These are phyloP conservation scores for Pythium insidiosum DNA, from an alignment of 352 stramenopile species.

Conservation along the genomic window DNA sequence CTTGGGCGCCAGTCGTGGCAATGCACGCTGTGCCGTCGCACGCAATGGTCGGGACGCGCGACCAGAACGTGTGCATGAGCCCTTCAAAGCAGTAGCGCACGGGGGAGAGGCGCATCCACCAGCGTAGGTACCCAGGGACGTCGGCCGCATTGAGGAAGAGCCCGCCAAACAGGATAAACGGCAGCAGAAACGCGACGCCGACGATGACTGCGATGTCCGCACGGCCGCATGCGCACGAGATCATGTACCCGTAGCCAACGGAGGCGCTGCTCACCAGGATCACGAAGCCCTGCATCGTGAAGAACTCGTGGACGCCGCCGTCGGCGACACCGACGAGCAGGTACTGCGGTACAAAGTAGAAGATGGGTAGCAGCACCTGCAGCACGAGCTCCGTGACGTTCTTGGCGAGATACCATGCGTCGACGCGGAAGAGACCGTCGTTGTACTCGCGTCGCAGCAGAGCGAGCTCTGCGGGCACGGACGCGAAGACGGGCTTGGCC, in stretches of 20 bases:
- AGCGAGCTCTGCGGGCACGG: too few relatives aligned
- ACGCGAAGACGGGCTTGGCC: constrained; percentile 13
- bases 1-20: constrained; percentile 11
- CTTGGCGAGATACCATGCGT: constrained; percentile 34
- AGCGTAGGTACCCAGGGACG: constrained; percentile 34
- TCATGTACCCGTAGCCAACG: constrained; percentile 25
- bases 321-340: constrained; percentile 39
- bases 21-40: constrained; percentile 27
- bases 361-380: constrained; percentile 30
- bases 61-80: constrained; percentile 39
- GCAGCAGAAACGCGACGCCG: constrained; percentile 32
- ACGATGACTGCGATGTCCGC: constrained; percentile 30
- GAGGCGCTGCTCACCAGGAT: constrained; percentile 23
- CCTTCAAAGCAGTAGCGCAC: constrained; percentile 43
- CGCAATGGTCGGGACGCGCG: constrained; percentile 21
- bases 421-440: constrained; percentile 23
- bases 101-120: constrained; percentile 46
- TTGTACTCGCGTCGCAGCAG: constrained; percentile 33
- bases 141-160: constrained; percentile 33
- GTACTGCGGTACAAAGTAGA: constrained; percentile 28
- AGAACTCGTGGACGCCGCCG: constrained; percentile 19
- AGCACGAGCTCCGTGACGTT: constrained; percentile 40
- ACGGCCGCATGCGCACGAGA: constrained; percentile 13
- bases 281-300: constrained; percentile 26
- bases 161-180: constrained; percentile 37